phyloP scores from a whole-genome alignment of 257 asterid genomes.

The Lantana camara region DNA sequence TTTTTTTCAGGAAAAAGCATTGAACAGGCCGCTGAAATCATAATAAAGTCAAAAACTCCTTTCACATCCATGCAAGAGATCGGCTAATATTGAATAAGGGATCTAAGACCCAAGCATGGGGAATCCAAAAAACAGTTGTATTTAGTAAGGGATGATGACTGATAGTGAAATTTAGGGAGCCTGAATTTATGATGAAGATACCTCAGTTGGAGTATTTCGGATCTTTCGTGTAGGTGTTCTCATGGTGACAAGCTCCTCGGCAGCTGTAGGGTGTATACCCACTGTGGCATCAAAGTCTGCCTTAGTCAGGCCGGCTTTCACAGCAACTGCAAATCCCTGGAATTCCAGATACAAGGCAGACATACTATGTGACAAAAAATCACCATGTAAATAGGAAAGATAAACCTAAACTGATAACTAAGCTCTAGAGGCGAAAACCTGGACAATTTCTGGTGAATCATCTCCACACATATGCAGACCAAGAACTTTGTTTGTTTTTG shows the following conservation, averaged over 20 bases:
- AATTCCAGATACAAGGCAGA: constrained; percentile 24
- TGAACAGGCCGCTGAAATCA: not conserved
- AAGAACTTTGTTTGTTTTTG: constrained; percentile 80
- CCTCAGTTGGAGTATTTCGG: constrained; percentile 71
- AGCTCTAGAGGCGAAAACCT: constrained; percentile 56
- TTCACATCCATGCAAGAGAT: constrained; percentile 1
- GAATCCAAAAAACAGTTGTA: not conserved
- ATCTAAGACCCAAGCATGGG: not conserved
- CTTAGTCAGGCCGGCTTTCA: constrained; percentile 93
- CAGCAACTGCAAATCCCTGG: constrained; percentile 94
- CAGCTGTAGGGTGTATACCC: constrained; percentile 94
- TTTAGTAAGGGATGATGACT: not conserved
- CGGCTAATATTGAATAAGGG: not conserved
- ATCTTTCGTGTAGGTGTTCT: constrained; percentile 82
- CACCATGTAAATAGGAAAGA: constrained; percentile 4
- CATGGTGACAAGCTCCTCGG: constrained; percentile 98
- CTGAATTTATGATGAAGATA: too few species aligned
- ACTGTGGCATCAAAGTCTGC: constrained; percentile 91
- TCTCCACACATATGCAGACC: constrained; percentile 97
- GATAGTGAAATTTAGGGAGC: not conserved
- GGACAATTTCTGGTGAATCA: constrained; percentile 88
- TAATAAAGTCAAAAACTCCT: constrained; percentile 14
- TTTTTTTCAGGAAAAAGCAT: too few species aligned
- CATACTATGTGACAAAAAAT: not conserved
- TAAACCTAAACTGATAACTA: not conserved